Base-by-base conservation (phyloP, 2,329 filamentous ascomycete species). In the Hirsutella thompsonii region DNA sequence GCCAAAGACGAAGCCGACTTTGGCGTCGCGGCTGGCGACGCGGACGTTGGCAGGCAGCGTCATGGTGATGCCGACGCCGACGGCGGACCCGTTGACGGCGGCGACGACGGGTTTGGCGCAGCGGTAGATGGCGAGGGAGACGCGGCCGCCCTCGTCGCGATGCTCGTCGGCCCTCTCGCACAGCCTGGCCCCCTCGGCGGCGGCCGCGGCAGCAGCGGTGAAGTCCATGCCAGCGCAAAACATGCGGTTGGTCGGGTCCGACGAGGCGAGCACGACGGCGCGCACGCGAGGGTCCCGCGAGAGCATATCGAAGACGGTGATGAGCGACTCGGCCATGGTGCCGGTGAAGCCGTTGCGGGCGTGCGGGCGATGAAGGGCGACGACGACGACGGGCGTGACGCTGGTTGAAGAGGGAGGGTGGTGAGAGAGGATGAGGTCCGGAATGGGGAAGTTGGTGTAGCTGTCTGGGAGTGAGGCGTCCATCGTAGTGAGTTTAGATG, bases 1-100 rank as follows among this genome's bases (percentile, higher is more conserved):
- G 20, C 72, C 69, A 57, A 88, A 89, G 16, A 86, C 81, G 54
- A 87, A 84, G 40, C 82, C 83, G 46, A 87, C 72, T 53, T 81
- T 82, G 2, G 81, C 78, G 10, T 63, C 59, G 33, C 61, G 55
- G 47, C 72, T 75, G 33, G 65, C 74, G 46, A 81, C 51, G 39
- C 70, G 63, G 40, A 74, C 64, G 38, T 64, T 66, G 40, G 69
- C 70, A 2, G 75, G 67, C 4, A 79, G 63, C 23, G 74, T 74
- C 69, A 78, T 74, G 30, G 75, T 79, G 48, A 79, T 72, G 20
- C 76, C 75, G 3, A 79, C 66, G 39, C 75, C 76, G 3, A 78
- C 75, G 18, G 73, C 74, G 36, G 65, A 64, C 16, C 76, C 76
- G 53, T 79, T 76, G 43, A 79, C 62, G 4, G 75, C 76, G 0